Base-by-base conservation (phyloP, 805 yeast species). In the Candida namnaoensis region DNA sequence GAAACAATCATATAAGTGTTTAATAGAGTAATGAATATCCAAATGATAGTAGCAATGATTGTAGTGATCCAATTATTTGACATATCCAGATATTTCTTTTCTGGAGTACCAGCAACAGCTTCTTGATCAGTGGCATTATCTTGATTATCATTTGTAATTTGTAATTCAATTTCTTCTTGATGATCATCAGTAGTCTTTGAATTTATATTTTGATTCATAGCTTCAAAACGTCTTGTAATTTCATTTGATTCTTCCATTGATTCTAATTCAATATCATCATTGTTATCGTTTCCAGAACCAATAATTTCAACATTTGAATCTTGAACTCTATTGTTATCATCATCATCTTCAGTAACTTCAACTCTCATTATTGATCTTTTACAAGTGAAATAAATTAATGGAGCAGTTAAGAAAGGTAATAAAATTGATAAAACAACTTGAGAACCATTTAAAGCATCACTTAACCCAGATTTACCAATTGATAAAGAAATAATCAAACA, bases 381-480 rank as follows among this genome's bases (percentile, higher is more conserved):
- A 39, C 86, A 76, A 1, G 96, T 90, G 60, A 88, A 83, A 54
- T 79, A 88, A 38, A 88, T 76, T 55, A 88, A 66, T 6, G 96
- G 96, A 1, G 95, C 91, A 8, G 90, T 77, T 36, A 87, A 70
- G 48, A 88, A 82, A 9, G 96, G 96, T 44, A 88, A 69, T 37
- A 90, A 69, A 40, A 90, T 72, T 2, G 96, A 86, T 39, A 88
- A 68, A 1, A 86, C 79, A 15, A 88, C 93, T 62, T 88, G 97
- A 0, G 93, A 79, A n/a, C 85, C 78, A 53, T 88, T 88, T 48
- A 88, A 70, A 0, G 95, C 88, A 10, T 68, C 62, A 9, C 79
- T 68, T 41, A 88, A 65, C 1, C 96, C 97, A 35, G 68, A 62
- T 49, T 80, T 71, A 3, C 96, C 96, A 45, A 86, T 74, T 35